Percentiles rank a stretch among this genome's conserved stretches.
These are phyloP conservation scores for Kluyveromyces dobzhanskii DNA, from an alignment of 805 yeast species.

Conservation along the genomic window DNA sequence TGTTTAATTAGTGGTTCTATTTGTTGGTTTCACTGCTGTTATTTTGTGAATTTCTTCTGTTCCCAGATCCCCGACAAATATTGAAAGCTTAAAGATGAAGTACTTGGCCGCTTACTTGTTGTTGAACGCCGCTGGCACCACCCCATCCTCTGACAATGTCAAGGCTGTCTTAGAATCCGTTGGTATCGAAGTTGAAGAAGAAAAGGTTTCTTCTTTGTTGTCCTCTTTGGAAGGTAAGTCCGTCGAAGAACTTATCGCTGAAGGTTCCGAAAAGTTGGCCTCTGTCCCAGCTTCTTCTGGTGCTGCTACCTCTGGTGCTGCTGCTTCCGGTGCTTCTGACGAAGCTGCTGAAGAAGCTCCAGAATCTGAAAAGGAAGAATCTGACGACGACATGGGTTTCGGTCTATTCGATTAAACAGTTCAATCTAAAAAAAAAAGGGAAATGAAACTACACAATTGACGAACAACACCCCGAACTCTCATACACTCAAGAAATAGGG, in stretches of 20 bases:
- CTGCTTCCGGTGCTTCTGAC: constrained; percentile 63
- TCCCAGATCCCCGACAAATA: too few relatives aligned
- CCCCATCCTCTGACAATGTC: constrained; percentile 92
- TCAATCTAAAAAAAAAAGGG: too few relatives aligned
- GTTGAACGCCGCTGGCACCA: constrained; percentile 91
- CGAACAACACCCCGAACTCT: too few relatives aligned
- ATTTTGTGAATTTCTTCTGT: too few relatives aligned
- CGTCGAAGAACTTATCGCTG: constrained; percentile 82
- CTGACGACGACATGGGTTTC: constrained; percentile 83
- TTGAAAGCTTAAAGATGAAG: constrained; percentile 47
- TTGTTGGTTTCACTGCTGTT: too few relatives aligned
- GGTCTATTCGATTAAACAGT: constrained; percentile 89
- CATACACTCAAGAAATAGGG: too few relatives aligned
- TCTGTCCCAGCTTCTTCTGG: constrained; percentile 98
- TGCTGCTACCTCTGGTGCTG: constrained; percentile 70
- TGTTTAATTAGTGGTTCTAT: too few relatives aligned
- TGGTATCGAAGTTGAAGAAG: constrained; percentile 91
- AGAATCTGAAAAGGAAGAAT: constrained; percentile 59
- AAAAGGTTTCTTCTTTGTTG: constrained; percentile 72
- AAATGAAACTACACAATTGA: not conserved
- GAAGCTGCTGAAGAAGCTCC: constrained; percentile 65
- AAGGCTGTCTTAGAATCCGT: constrained; percentile 84
- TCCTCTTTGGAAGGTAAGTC: constrained; percentile 90
- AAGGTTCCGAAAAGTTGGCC: constrained; percentile 93
- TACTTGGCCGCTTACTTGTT: constrained; percentile 99